Evolutionary conservation across 495 filamentous ascomycete genomes (phyloP).

Genomic region (Entonaema liquescens): DNA sequence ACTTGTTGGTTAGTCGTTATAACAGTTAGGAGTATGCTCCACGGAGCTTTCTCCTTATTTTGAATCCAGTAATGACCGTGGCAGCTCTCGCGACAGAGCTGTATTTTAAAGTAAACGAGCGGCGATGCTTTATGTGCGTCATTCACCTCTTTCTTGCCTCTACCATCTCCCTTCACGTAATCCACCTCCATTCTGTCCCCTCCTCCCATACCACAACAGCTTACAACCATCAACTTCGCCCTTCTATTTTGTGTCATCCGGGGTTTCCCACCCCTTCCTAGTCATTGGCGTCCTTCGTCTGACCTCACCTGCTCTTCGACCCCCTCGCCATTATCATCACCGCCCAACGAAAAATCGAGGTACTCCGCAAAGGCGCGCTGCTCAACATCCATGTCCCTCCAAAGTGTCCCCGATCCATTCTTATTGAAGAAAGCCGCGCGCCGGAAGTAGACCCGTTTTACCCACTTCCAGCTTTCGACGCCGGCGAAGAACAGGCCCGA

Average conservation of each 20-base stretch:
- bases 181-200: background rate
- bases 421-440: constrained; percentile 36
- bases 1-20: background rate
- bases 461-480: constrained; percentile 73
- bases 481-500: constrained; percentile 69
- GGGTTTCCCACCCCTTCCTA: constrained; percentile 55
- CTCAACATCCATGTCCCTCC: constrained; percentile 53
- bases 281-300: constrained; percentile 48
- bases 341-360: constrained; percentile 22
- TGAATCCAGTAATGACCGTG: background rate
- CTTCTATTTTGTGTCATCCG: background rate
- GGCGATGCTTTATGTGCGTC: background rate
- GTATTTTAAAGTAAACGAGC: background rate
- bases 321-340: background rate
- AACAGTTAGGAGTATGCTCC: background rate
- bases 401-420: constrained; percentile 23
- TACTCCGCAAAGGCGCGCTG: constrained; percentile 53
- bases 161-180: background rate
- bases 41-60: background rate
- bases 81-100: background rate
- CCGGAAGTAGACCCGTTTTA: constrained; percentile 61
- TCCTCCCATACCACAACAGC: background rate
- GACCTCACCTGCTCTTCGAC: background rate
- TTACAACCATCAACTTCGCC: background rate
- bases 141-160: background rate